Evolutionary conservation across 805 yeast genomes (phyloP).

Genomic region (Barnettozyma wickerhamii): DNA sequence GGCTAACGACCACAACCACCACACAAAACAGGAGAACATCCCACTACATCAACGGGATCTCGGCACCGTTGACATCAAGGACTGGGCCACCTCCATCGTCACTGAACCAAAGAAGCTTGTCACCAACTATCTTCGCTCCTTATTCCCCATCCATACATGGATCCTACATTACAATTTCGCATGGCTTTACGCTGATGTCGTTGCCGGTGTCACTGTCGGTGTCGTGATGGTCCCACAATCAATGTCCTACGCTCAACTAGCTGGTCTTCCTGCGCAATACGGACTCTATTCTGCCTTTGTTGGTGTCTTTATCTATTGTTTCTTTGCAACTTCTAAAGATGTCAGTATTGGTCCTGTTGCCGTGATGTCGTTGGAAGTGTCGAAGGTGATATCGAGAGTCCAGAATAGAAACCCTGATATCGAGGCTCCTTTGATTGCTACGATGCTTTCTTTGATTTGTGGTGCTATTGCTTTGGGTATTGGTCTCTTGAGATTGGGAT

Average conservation of each 20-base stretch:
- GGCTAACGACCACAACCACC: slow-evolving; percentile 2
- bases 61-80: slow-evolving; percentile 5
- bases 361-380: slow-evolving; percentile 85
- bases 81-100: slow-evolving; percentile 10
- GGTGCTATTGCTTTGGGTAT: slow-evolving; percentile 82
- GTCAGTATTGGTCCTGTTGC: slow-evolving; percentile 97
- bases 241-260: slow-evolving; percentile 91
- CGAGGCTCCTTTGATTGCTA: slow-evolving; percentile 71
- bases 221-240: slow-evolving; percentile 91
- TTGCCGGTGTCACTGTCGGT: slow-evolving; percentile 93
- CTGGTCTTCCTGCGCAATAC: slow-evolving; percentile 74
- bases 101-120: slow-evolving; percentile 23
- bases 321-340: slow-evolving; percentile 94
- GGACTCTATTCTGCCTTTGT: slow-evolving; percentile 91
- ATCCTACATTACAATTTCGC: slow-evolving; percentile 72
- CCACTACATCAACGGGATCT: slow-evolving; percentile 6
- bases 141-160: slow-evolving; percentile 85
- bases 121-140: slow-evolving; percentile 48
- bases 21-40: slow-evolving; percentile 3
- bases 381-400: slow-evolving; percentile 69
- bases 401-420: slow-evolving; percentile 44
- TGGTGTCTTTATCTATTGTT: slow-evolving; percentile 83
- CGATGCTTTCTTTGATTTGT: slow-evolving; percentile 72
- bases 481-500: slow-evolving; percentile 81
- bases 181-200: slow-evolving; percentile 79